Percentiles rank a stretch among this genome's conserved stretches.
phyloP scores from a whole-genome alignment of 1,284 basidiomycete genomes.

The Cutaneotrichosporon dermatis region DNA sequence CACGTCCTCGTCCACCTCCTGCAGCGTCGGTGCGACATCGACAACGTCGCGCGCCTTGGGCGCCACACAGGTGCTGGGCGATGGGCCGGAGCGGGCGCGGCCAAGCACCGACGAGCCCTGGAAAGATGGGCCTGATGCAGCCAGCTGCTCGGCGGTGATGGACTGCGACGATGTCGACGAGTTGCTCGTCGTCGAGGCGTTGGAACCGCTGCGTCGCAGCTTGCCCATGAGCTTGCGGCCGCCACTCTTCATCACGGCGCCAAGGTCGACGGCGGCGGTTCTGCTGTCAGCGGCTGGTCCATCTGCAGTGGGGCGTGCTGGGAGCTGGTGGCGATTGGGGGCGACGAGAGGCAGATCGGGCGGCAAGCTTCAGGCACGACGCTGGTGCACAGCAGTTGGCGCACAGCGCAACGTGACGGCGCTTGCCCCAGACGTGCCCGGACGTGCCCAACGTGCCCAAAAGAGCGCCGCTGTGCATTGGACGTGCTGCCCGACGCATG shows the following conservation, averaged over 20 bases:
- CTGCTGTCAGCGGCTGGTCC: slow-evolving; percentile 3
- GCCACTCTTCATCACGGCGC: slow-evolving; percentile 34
- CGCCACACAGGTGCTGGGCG: no score
- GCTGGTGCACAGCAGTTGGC: no score
- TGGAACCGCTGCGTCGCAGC: slow-evolving; percentile 26
- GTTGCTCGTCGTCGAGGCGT: slow-evolving; percentile 6
- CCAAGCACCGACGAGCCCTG: no score
- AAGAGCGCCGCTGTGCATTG: neutral
- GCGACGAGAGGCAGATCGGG: neutral
- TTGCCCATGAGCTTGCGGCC: slow-evolving; percentile 43
- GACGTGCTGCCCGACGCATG: neutral
- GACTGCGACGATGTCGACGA: neutral
- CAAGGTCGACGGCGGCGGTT: slow-evolving; percentile 38
- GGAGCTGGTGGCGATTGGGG: neutral
- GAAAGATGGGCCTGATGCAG: neutral
- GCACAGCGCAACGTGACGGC: no score
- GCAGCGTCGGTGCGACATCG: neutral
- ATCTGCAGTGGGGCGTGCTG: neutral
- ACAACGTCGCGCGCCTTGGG: no score
- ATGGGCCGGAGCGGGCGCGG: no score
- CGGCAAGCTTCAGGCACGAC: neutral
- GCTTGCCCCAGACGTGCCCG: no score
- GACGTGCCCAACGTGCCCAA: neutral
- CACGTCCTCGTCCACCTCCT: slow-evolving; percentile 12
- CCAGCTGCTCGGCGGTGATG: neutral